These are phyloP conservation scores for Neonectria ditissima DNA, from an alignment of 2,329 filamentous ascomycete genomes.

Conservation along the genomic window DNA sequence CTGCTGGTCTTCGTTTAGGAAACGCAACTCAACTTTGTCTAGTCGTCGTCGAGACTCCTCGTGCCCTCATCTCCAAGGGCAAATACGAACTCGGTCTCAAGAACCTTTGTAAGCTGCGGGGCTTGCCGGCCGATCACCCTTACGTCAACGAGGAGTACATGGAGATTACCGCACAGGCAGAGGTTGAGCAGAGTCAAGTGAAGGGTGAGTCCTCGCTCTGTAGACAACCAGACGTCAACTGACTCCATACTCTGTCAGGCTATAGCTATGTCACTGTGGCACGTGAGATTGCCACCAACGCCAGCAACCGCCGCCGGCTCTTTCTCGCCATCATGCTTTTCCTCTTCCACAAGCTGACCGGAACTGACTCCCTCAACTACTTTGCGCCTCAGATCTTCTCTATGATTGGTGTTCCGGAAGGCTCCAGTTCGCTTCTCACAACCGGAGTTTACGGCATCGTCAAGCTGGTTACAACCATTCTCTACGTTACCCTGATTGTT, in stretches of 20 bases:
- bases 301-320: slow-evolving; percentile 42
- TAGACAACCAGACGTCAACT: slow-evolving; percentile 8
- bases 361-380: slow-evolving; percentile 35
- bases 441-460: slow-evolving; percentile 42
- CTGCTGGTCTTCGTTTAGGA: no score
- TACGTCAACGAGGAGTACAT: slow-evolving; percentile 52
- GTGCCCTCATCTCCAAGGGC: slow-evolving; percentile 50
- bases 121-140: slow-evolving; percentile 52
- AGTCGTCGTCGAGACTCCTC: slow-evolving; percentile 33
- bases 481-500: slow-evolving; percentile 48
- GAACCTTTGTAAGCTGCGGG: slow-evolving; percentile 54
- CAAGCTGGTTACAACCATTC: slow-evolving; percentile 40
- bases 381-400: slow-evolving; percentile 40
- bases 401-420: slow-evolving; percentile 34
- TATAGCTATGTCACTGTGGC: slow-evolving; percentile 26
- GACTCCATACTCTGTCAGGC: slow-evolving; percentile 18
- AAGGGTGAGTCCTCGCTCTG: slow-evolving; percentile 1
- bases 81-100: slow-evolving; percentile 50
- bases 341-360: slow-evolving; percentile 37
- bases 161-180: slow-evolving; percentile 40
- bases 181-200: slow-evolving; percentile 31
- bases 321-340: slow-evolving; percentile 40
- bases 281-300: slow-evolving; percentile 34
- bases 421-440: slow-evolving; percentile 39
- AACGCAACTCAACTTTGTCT: not conserved